Evolutionary conservation across 306 rosid species (phyloP).

Genomic region (Dryas octopetala): DNA sequence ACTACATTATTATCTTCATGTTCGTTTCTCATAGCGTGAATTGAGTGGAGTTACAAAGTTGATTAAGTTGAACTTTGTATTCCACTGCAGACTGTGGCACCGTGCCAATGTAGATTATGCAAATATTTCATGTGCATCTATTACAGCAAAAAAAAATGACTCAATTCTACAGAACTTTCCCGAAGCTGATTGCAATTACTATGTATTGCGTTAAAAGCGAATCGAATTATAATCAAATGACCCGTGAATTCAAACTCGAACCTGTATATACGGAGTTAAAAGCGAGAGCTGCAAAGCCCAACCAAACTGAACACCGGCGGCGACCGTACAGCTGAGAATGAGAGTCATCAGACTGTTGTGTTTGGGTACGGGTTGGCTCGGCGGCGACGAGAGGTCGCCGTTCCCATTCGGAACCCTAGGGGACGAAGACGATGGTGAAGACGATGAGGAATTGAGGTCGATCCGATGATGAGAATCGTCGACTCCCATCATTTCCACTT

Average conservation of each 20-base stretch:
- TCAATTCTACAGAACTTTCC: neutral
- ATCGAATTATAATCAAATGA: neutral
- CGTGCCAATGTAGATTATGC: neutral
- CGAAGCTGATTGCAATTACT: neutral
- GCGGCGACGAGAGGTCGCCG: slow-evolving; percentile 16
- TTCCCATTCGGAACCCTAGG: slow-evolving; percentile 28
- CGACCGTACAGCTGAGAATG: slow-evolving; percentile 87
- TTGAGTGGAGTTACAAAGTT: neutral
- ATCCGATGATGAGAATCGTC: slow-evolving; percentile 51
- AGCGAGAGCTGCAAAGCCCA: slow-evolving; percentile 99
- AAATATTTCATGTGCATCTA: neutral
- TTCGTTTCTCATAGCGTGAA: neutral
- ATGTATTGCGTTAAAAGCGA: neutral
- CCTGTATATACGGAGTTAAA: slow-evolving; percentile 93
- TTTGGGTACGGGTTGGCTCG: slow-evolving; percentile 28
- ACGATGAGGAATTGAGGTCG: slow-evolving; percentile 44
- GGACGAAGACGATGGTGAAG: slow-evolving; percentile 38
- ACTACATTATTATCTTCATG: neutral
- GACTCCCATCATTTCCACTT: slow-evolving; percentile 64
- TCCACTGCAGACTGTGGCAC: neutral
- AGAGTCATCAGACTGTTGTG: slow-evolving; percentile 43
- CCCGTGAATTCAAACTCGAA: slow-evolving; percentile 9
- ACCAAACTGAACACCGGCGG: slow-evolving; percentile 99
- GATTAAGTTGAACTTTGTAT: neutral
- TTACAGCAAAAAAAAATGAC: neutral